These are phyloP conservation scores for Jatropha curcas DNA, from an alignment of 345 rosid genomes.

Conservation along the genomic window DNA sequence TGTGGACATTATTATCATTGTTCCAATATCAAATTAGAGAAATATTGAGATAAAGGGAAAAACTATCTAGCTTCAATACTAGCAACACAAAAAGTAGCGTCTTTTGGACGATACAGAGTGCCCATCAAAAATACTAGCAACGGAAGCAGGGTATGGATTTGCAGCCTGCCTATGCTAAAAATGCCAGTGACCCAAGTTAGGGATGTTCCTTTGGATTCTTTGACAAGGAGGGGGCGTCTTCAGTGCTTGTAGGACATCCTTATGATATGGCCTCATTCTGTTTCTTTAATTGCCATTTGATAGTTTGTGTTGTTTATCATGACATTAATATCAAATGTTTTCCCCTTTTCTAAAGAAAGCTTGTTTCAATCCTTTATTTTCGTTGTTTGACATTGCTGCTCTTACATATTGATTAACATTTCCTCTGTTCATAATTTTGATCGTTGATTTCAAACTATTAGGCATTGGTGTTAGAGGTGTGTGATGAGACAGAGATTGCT, in stretches of 20 bases:
- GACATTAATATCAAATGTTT: too few species aligned
- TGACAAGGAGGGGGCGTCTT: too few species aligned
- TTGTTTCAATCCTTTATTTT: background rate
- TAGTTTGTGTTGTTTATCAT: background rate
- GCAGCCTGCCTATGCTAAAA: too few species aligned
- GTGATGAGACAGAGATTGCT: conserved; percentile 94
- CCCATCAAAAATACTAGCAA: too few species aligned
- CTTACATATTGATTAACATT: background rate
- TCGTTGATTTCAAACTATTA: conserved; percentile 27
- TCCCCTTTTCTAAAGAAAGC: background rate
- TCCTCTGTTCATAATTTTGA: conserved; percentile 11
- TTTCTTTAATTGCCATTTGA: background rate
- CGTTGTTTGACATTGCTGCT: background rate
- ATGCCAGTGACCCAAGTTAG: too few species aligned
- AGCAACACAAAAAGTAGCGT: too few species aligned
- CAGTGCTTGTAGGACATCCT: too few species aligned
- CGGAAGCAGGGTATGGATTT: too few species aligned
- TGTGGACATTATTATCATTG: background rate
- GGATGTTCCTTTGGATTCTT: too few species aligned
- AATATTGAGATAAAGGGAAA: background rate
- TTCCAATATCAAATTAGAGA: background rate
- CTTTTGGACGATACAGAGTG: too few species aligned
- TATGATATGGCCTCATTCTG: conserved; percentile 1
- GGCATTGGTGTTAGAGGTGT: conserved; percentile 83
- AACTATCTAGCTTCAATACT: background rate